Percentiles rank a stretch among this genome's conserved stretches.
These are phyloP conservation scores for Tetrahymena elliotti DNA, from an alignment of 73 alveolate species.

Conservation along the genomic window DNA sequence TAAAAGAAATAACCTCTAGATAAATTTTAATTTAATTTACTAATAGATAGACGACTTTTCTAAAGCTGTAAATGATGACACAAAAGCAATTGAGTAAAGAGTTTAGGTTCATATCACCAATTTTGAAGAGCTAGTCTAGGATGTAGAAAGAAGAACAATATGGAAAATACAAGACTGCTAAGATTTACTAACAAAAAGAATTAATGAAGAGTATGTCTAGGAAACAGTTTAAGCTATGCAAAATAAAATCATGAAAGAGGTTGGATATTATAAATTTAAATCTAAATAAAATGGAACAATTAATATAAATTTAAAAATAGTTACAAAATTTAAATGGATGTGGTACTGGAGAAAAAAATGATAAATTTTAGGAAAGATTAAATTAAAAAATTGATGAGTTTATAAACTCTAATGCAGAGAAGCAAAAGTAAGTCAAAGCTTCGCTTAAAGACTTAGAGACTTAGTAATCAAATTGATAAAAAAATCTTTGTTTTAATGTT, in stretches of 20 bases:
- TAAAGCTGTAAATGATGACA: not conserved
- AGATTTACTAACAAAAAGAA: conserved; percentile 26
- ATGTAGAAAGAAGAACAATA: conserved; percentile 39
- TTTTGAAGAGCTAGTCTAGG: conserved; percentile 30
- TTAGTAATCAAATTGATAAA: not conserved
- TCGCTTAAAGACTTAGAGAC: not conserved
- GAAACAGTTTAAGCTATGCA: conserved; percentile 34
- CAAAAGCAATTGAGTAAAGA: conserved; percentile 13
- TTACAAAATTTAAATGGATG: conserved; percentile 12
- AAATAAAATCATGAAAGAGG: conserved; percentile 28
- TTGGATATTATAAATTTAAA: not conserved
- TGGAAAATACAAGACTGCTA: conserved; percentile 45
- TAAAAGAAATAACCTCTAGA: not conserved
- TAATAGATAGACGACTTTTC: conserved; percentile 17
- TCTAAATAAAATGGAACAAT: not conserved
- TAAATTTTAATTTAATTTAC: not conserved
- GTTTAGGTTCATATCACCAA: conserved; percentile 7
- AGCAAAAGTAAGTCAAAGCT: not conserved
- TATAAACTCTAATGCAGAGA: not conserved
- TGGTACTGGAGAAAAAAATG: conserved; percentile 5
- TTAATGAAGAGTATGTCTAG: conserved; percentile 33
- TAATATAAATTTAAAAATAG: not conserved
- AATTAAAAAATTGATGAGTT: not conserved
- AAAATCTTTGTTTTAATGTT: not conserved
- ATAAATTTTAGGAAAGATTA: not conserved